Conservation (phyloP, 164 flowering plant genomes). For the Chloranthus sessilifolius region DNA sequence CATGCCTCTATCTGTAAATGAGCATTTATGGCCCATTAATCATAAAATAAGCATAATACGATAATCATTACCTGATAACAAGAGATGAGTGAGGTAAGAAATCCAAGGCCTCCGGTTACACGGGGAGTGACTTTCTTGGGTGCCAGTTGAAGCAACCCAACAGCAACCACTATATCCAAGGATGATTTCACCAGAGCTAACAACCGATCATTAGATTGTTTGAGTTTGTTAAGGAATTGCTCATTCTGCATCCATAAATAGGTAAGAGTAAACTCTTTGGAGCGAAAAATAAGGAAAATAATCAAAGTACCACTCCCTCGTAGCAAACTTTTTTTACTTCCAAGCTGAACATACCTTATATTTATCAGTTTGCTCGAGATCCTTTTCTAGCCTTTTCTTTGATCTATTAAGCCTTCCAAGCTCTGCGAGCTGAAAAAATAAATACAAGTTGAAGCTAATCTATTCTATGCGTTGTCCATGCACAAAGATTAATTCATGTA, state of each 20-base stretch:
- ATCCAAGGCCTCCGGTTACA: constrained; percentile 92
- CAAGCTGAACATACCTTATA: constrained; percentile 35
- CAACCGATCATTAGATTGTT: constrained; percentile 79
- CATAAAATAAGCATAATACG: background rate
- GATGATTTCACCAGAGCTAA: constrained; percentile 68
- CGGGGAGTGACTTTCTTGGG: constrained; percentile 95
- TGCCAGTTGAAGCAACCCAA: constrained; percentile 90
- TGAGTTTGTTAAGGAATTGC: constrained; percentile 49
- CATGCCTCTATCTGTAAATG: too few species aligned
- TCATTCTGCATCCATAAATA: constrained; percentile 60
- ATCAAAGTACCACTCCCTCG: background rate
- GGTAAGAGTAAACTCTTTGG: background rate
- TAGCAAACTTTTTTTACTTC: background rate
- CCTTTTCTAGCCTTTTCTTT: constrained; percentile 79
- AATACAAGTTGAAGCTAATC: background rate
- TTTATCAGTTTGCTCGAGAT: constrained; percentile 54
- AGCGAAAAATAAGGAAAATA: background rate
- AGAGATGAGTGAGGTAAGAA: constrained; percentile 79
- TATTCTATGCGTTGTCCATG: background rate
- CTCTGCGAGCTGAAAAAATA: constrained; percentile 64
- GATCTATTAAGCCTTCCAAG: constrained; percentile 87
- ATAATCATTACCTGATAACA: constrained; percentile 77
- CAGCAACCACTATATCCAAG: constrained; percentile 83
- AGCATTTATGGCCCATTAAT: background rate
- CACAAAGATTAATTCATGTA: background rate